Percentiles rank a stretch among this genome's conserved stretches.
Evolutionary conservation across 768 basidiomycete species (phyloP).

Genomic region (Podaxis pistillaris): DNA sequence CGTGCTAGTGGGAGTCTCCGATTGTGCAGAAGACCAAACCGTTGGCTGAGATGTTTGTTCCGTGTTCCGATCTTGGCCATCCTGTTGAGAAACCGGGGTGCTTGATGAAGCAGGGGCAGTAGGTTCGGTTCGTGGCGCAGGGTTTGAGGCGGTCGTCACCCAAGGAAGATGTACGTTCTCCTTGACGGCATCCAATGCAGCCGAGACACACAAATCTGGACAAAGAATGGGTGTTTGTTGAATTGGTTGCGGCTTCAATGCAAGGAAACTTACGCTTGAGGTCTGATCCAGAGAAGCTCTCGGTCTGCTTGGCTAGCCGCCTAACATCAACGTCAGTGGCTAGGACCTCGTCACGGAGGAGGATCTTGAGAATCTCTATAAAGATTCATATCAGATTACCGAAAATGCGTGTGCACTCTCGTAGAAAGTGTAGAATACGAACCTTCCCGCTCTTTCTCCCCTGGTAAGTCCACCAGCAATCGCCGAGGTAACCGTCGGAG

Average conservation of each 20-base stretch:
- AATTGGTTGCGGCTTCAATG: neutral
- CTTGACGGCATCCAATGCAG: conserved; percentile 89
- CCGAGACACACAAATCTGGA: conserved; percentile 87
- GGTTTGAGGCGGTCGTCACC: conserved; percentile 29
- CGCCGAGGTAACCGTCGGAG: conserved; percentile 85
- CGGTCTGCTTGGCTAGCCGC: conserved; percentile 66
- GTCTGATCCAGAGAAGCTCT: conserved; percentile 91
- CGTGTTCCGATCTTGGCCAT: conserved; percentile 7
- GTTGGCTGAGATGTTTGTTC: conserved; percentile 12
- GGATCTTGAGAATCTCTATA: conserved; percentile 83
- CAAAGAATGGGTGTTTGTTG: conserved; percentile 12
- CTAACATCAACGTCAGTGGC: conserved; percentile 61
- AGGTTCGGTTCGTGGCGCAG: neutral
- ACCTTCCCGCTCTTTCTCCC: conserved; percentile 84
- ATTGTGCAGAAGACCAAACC: neutral
- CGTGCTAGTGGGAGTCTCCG: neutral
- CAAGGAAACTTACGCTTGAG: conserved; percentile 73
- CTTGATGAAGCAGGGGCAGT: neutral
- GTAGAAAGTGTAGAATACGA: conserved; percentile 2
- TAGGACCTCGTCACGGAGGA: conserved; percentile 78
- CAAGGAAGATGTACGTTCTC: conserved; percentile 82
- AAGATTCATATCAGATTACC: neutral
- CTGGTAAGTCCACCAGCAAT: conserved; percentile 85
- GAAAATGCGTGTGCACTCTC: conserved; percentile 5
- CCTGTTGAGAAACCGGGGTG: neutral